Evolutionary conservation across 202 grass and related monocot genomes (phyloP).

Genomic region (Alloteropsis angusta): DNA sequence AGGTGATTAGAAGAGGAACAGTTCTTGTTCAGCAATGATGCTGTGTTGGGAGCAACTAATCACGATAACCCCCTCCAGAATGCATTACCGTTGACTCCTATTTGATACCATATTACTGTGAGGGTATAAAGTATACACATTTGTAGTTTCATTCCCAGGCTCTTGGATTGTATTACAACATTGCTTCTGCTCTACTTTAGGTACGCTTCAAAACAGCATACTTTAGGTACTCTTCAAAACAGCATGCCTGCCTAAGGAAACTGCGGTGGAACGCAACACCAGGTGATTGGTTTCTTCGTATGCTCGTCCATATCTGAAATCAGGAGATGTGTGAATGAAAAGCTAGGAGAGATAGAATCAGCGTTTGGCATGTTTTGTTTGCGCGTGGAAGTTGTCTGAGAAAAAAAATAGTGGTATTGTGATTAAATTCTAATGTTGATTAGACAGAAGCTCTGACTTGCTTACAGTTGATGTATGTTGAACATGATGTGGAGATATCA

Average conservation of each 20-base stretch:
- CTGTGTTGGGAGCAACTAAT: conserved; percentile 2
- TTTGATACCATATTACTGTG: neutral
- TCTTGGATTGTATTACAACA: conserved; percentile 17
- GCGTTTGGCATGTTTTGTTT: conserved; percentile 10
- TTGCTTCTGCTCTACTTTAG: conserved; percentile 40
- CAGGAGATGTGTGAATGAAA: conserved; percentile 21
- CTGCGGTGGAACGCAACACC: conserved; percentile 2
- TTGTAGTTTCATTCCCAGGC: neutral
- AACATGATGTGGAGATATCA: conserved; percentile 24
- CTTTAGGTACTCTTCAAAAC: conserved; percentile 25
- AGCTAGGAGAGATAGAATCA: conserved; percentile 13
- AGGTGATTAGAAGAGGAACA: conserved; percentile 3
- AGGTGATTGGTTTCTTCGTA: neutral
- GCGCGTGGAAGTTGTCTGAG: neutral
- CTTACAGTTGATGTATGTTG: conserved; percentile 23
- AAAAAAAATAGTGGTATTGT: conserved; percentile 1
- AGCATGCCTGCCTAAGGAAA: conserved; percentile 17
- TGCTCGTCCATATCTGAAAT: conserved; percentile 16
- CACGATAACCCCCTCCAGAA: conserved; percentile 13
- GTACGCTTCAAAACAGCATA: conserved; percentile 25
- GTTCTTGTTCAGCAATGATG: conserved; percentile 30
- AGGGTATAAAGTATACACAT: neutral
- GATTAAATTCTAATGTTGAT: conserved; percentile 21
- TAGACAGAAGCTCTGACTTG: conserved; percentile 32
- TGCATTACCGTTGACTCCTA: conserved; percentile 20